Conservation (phyloP, 164 flowering plant genomes). For the Pachysandra terminalis region DNA sequence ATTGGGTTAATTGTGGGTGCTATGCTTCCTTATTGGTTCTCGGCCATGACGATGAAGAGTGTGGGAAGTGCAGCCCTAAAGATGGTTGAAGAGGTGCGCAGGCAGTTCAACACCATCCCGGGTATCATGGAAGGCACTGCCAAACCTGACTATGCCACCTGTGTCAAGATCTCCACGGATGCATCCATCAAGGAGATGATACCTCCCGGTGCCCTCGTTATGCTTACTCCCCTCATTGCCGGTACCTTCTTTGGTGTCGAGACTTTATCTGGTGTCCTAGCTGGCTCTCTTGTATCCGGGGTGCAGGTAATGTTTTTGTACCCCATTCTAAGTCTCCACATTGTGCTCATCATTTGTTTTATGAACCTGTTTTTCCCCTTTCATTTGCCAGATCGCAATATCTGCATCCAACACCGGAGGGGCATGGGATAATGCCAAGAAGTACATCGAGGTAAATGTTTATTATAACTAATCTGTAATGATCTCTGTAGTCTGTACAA, state of each 20-base stretch:
- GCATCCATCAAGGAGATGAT: conserved; percentile 89
- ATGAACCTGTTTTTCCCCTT: not conserved
- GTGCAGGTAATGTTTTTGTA: conserved; percentile 39
- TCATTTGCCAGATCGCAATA: conserved; percentile 52
- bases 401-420: conserved; percentile 90
- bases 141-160: conserved; percentile 83
- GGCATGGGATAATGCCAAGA: conserved; percentile 94
- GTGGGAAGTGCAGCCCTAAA: conserved; percentile 81
- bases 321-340: not conserved
- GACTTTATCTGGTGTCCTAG: conserved; percentile 81
- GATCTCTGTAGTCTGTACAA: too few species aligned
- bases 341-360: not conserved
- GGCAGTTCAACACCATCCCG: conserved; percentile 81
- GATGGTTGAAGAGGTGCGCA: conserved; percentile 90
- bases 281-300: conserved; percentile 78
- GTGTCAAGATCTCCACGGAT: conserved; percentile 84
- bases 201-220: conserved; percentile 83
- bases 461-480: not conserved
- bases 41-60: too few species aligned
- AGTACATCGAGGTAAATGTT: conserved; percentile 67
- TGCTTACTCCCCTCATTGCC: conserved; percentile 84
- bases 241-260: conserved; percentile 76
- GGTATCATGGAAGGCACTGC: conserved; percentile 78
- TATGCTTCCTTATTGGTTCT: too few species aligned
- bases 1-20: too few species aligned